These are phyloP conservation scores for Rutidosis leptorrhynchoides DNA, from an alignment of 129 eudicot species.

Conservation along the genomic window DNA sequence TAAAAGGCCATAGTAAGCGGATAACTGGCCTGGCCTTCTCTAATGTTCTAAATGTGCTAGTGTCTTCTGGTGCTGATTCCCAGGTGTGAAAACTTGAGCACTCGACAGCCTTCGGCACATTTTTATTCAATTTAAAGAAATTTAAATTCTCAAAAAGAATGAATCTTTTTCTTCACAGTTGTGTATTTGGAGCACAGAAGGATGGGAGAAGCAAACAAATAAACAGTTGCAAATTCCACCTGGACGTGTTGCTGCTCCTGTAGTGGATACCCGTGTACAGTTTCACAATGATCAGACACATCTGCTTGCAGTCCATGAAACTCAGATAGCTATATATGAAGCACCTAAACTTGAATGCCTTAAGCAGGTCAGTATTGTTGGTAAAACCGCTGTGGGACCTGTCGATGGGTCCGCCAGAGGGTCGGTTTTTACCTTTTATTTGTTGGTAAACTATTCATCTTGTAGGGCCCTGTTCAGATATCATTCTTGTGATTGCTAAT, in stretches of 20 bases:
- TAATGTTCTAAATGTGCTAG: conserved; percentile 69
- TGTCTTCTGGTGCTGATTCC: conserved; percentile 92
- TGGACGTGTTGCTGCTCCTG: conserved; percentile 71
- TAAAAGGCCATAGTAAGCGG: conserved; percentile 83
- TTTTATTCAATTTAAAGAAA: background rate
- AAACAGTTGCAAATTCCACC: conserved; percentile 70
- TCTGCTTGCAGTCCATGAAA: conserved; percentile 72
- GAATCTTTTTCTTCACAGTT: conserved; percentile 36
- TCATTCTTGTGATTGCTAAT: background rate
- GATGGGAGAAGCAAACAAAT: conserved; percentile 79
- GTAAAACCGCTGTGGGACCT: too few species aligned
- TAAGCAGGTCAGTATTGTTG: conserved; percentile 57
- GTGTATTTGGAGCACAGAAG: conserved; percentile 87
- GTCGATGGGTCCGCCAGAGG: too few species aligned
- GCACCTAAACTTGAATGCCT: conserved; percentile 70
- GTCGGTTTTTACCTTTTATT: too few species aligned
- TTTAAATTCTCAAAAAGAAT: conserved; percentile 2
- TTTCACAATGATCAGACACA: conserved; percentile 86
- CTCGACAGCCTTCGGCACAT: background rate
- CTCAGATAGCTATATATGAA: conserved; percentile 86
- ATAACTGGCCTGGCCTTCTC: conserved; percentile 89
- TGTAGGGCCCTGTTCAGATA: background rate
- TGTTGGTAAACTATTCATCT: background rate
- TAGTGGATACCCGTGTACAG: conserved; percentile 84
- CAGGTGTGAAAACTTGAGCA: conserved; percentile 46